Base-by-base conservation (phyloP, 805 yeast genomes). In the Ogataea henricii region DNA sequence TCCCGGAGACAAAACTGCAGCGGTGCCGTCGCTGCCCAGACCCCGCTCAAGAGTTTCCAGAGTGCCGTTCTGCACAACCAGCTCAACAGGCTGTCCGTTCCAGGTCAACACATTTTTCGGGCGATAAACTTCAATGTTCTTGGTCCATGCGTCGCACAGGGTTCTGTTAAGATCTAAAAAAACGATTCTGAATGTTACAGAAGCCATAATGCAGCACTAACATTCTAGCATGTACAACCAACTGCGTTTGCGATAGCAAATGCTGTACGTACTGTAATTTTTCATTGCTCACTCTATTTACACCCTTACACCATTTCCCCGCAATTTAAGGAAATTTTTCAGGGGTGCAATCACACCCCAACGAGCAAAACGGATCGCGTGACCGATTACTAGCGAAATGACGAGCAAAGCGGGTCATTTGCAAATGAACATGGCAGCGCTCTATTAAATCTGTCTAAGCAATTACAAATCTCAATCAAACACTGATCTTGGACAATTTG, bases 401-500 rank as follows among this genome's bases (percentile, higher is more conserved):
- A 6, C 5, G 10, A 9, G 14, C 13, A 12, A 14, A 27, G 10
- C 13, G 30, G 10, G 14, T 27, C 30, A n/a, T n/a, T n/a, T n/a
- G n/a, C n/a, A n/a, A n/a, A n/a, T n/a, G n/a, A 9, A 27, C 10
- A 5, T 27, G 10, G 13, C 30, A 27, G 8, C 30, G 30, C 30
- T 27, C 30, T 27, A 27, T 27, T 27, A 27, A 7, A 7, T 23
- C 26, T 23, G 26, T 23, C 9, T 23, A 23, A 9, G 9, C 26
- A 27, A 12, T 12, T 12, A 8, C 30, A 27, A 12, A 4, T 5
- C 17, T 7, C 23, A 16, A 6, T 22, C 45, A 49, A 23, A 81
- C 68, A 55, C 70, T 72, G 48, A 81, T 70, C 62, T 81, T 81
- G 47, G 82, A 77, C 53, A 81, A 66, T 52, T 80, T 77, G 67